phyloP scores from a whole-genome alignment of 805 yeast species.

The Candida koratica region DNA sequence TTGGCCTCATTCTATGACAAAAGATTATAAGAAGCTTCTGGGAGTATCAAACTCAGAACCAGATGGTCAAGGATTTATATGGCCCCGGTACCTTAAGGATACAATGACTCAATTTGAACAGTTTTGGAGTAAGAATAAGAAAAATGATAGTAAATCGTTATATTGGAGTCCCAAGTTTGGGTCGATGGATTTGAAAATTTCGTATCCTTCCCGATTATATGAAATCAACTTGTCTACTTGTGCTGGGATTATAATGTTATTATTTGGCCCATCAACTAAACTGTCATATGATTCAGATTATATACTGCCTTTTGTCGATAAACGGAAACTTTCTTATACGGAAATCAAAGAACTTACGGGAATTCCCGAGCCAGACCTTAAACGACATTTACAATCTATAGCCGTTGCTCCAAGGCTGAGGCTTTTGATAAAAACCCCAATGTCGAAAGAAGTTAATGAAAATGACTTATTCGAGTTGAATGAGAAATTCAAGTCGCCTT shows the following conservation, averaged over 20 bases:
- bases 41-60: slow-evolving; percentile 10
- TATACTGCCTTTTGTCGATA: slow-evolving; percentile 45
- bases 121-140: slow-evolving; percentile 37
- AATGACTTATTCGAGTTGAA: slow-evolving; percentile 67
- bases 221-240: slow-evolving; percentile 77
- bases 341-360: slow-evolving; percentile 64
- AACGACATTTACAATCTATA: slow-evolving; percentile 75
- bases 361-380: slow-evolving; percentile 70
- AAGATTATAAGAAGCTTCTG: slow-evolving; percentile 34
- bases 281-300: slow-evolving; percentile 24
- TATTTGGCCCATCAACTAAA: slow-evolving; percentile 50
- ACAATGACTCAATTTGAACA: slow-evolving; percentile 38
- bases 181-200: slow-evolving; percentile 70
- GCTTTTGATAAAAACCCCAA: slow-evolving; percentile 68
- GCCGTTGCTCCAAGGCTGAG: slow-evolving; percentile 80
- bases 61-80: slow-evolving; percentile 20
- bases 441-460: slow-evolving; percentile 63
- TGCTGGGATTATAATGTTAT: slow-evolving; percentile 71
- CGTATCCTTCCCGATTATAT: slow-evolving; percentile 65
- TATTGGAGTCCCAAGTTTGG: slow-evolving; percentile 85
- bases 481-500: slow-evolving; percentile 62
- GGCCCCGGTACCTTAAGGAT: slow-evolving; percentile 38
- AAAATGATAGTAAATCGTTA: slow-evolving; percentile 39
- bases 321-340: slow-evolving; percentile 50
- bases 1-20: slow-evolving; percentile 46